Conservation (phyloP, 2,329 filamentous ascomycete genomes). For the Fusarium ambrosium region DNA sequence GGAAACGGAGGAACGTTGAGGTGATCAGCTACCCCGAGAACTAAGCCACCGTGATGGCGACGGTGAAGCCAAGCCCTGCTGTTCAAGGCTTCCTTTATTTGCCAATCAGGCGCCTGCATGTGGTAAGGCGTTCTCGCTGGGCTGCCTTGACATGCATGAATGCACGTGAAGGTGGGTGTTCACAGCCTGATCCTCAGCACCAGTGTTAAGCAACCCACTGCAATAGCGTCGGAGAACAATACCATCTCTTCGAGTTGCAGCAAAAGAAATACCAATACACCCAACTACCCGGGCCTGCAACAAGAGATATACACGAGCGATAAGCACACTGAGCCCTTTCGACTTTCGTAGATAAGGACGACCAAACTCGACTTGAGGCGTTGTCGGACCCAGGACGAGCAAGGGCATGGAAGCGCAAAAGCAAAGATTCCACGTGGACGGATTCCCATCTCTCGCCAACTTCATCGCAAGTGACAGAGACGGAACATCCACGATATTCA, state of each 20-base stretch:
- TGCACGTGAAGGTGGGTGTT: neutral
- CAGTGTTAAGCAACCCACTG: neutral
- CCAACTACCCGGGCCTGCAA: no score
- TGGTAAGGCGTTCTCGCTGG: neutral
- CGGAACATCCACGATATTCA: slow-evolving; percentile 17
- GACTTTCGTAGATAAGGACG: neutral
- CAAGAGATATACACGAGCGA: no score
- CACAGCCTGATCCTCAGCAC: neutral
- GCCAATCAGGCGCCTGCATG: neutral
- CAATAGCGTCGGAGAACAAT: neutral
- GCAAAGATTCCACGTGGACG: slow-evolving; percentile 6
- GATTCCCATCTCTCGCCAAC: slow-evolving; percentile 14
- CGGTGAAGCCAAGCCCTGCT: neutral
- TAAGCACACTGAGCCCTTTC: no score
- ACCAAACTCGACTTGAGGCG: neutral
- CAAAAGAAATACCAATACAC: neutral
- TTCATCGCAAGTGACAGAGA: slow-evolving; percentile 29
- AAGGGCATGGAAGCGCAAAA: neutral
- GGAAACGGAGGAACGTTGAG: neutral
- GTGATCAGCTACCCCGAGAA: rapidly evolving
- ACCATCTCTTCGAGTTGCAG: neutral
- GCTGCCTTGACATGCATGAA: neutral
- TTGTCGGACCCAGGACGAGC: neutral
- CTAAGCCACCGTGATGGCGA: neutral
- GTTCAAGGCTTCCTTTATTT: neutral